Percentiles rank a stretch among this genome's conserved stretches.
These are phyloP conservation scores for Hypericum perforatum DNA, from an alignment of 345 rosid species.

Conservation along the genomic window DNA sequence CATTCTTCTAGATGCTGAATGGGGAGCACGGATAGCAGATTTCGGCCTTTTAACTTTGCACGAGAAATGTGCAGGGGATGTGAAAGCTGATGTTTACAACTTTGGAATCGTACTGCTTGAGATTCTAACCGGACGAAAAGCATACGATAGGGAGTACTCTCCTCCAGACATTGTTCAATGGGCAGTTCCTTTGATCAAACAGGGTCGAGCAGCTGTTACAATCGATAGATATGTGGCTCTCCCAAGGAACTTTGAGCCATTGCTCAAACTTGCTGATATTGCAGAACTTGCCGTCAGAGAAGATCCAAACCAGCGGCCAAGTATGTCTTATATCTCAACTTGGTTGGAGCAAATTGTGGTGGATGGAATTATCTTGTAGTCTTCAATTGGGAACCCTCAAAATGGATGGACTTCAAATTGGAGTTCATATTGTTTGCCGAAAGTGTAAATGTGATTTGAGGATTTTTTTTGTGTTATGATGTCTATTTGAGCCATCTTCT, in stretches of 20 bases:
- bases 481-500: too few species aligned
- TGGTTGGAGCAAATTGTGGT: constrained; percentile 58
- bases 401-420: too few species aligned
- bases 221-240: constrained; percentile 50
- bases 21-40: constrained; percentile 83
- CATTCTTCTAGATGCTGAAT: constrained; percentile 71
- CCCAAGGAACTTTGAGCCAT: constrained; percentile 77
- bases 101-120: constrained; percentile 70
- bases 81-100: constrained; percentile 49
- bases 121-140: constrained; percentile 82
- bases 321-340: constrained; percentile 45
- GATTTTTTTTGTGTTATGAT: too few species aligned
- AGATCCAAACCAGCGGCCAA: constrained; percentile 60
- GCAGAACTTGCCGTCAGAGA: constrained; percentile 63
- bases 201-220: constrained; percentile 54
- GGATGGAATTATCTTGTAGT: constrained; percentile 44
- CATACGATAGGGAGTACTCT: constrained; percentile 48
- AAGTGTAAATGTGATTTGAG: too few species aligned
- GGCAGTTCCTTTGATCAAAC: constrained; percentile 58
- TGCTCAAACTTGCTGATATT: constrained; percentile 70
- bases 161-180: constrained; percentile 63
- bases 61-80: constrained; percentile 38
- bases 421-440: too few species aligned
- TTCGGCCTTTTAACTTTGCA: constrained; percentile 54
- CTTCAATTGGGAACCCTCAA: too few species aligned